Percentiles rank a stretch among this genome's conserved stretches.
These are phyloP conservation scores for Lyophyllum shimeji DNA, from an alignment of 768 basidiomycete genomes.

Conservation along the genomic window DNA sequence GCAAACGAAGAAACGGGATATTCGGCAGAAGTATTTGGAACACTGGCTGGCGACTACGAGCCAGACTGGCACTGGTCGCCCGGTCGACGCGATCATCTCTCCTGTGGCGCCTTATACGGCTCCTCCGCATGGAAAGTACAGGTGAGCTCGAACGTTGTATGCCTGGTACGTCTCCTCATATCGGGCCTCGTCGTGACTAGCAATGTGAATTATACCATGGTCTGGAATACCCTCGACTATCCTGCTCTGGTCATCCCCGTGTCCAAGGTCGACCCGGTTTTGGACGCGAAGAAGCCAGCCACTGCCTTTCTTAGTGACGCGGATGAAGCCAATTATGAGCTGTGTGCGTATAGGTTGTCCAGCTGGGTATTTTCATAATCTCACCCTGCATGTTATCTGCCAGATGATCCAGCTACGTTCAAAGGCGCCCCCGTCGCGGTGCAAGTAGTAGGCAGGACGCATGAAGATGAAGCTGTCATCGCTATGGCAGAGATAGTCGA, in stretches of 20 bases:
- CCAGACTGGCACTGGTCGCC: slow-evolving; percentile 64
- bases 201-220: slow-evolving; percentile 50
- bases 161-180: slow-evolving; percentile 4
- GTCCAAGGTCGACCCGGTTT: slow-evolving; percentile 49
- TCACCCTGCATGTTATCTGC: neutral
- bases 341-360: slow-evolving; percentile 44
- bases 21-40: slow-evolving; percentile 59
- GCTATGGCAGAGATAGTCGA: slow-evolving; percentile 63
- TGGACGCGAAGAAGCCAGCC: slow-evolving; percentile 48
- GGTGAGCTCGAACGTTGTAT: slow-evolving; percentile 30
- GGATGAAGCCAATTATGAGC: slow-evolving; percentile 51
- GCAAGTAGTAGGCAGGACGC: slow-evolving; percentile 66
- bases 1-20: slow-evolving; percentile 47
- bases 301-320: slow-evolving; percentile 44
- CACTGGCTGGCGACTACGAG: slow-evolving; percentile 56
- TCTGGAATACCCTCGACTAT: slow-evolving; percentile 73
- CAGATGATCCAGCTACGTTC: slow-evolving; percentile 60
- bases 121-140: slow-evolving; percentile 59
- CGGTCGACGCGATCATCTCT: slow-evolving; percentile 73
- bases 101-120: slow-evolving; percentile 63
- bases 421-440: slow-evolving; percentile 59
- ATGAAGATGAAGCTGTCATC: slow-evolving; percentile 77
- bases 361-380: neutral
- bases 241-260: slow-evolving; percentile 64
- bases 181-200: slow-evolving; percentile 26